Evolutionary conservation across 805 yeast genomes (phyloP), one percentile per base, ranked within the genome.

Genomic region (Myxozyma neotropica): DNA sequence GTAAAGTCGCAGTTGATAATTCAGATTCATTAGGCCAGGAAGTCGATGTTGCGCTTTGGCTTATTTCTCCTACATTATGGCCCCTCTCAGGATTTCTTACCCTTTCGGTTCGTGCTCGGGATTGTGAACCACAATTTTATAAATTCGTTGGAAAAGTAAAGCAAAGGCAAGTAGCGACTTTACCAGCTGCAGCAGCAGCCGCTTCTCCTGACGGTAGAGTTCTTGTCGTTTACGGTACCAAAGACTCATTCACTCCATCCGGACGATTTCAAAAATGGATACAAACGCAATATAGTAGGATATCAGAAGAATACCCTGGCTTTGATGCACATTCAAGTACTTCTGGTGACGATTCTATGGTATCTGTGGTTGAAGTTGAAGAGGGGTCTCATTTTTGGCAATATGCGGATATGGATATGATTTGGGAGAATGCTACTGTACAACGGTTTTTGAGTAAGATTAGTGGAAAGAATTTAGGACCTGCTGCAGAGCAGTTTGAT

Each of bases 1-100:
- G 54, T 19, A 47, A 50, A 24, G 47, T 60, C 2, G 57, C 56
- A 7, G 46, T 40, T 23, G 58, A 54, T 5, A 26, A 40, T 38
- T 29, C 33, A 13, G 49, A 52, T 17, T 7, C 42, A 17, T 35
- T 43, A 5, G 42, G 49, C 15, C 49, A 38, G 3, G 53, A 51
- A 36, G 56, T 58, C 17, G 29, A 46, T 12, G 39, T 59, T 23
- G 42, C 56, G 23, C 50, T 55, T 17, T 42, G 53, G 53, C 44
- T 61, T 3, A 26, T 61, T 5, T 61, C 65, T 13, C 64, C 65
- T 23, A 61, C 64, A 3, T 33, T 61, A 29, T 61, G 63, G 63
- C 65, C 65, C 3, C 39, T 44, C n/a, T 29, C 51, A 26, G 49
- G 47, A 4, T 26, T 38, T 17, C 45, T 61, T 19, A 58, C 65